A percentile compares a stretch with the other conserved stretches of the same genome.
Conservation (phyloP, 805 yeast genomes). For the Danielozyma ontarioensis region DNA sequence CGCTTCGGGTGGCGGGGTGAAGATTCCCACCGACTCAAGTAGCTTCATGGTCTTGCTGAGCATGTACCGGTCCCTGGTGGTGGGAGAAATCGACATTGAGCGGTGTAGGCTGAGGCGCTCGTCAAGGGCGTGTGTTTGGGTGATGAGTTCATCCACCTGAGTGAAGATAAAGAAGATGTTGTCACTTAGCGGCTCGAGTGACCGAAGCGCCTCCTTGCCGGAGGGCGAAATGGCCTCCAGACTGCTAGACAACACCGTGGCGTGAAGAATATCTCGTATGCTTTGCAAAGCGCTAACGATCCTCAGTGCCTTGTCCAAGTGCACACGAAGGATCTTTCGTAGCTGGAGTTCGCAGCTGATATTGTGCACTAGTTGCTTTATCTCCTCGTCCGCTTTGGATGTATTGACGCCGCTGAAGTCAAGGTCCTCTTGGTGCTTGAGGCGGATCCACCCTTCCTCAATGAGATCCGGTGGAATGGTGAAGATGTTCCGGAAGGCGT, state of each 20-base stretch:
- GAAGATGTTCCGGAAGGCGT: conserved; percentile 71
- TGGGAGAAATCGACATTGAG: background rate
- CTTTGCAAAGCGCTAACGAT: conserved; percentile 26
- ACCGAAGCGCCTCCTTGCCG: conserved; percentile 21
- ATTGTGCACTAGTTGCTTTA: conserved; percentile 28
- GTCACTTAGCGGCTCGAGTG: conserved; percentile 43
- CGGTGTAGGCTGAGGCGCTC: too few relatives aligned
- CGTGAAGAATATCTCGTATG: conserved; percentile 23
- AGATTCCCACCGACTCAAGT: background rate
- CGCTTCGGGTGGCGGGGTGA: too few relatives aligned
- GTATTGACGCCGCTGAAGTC: conserved; percentile 10
- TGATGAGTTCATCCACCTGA: conserved; percentile 37
- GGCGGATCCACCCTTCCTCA: conserved; percentile 58
- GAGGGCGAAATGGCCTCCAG: conserved; percentile 12
- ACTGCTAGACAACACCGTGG: conserved; percentile 4
- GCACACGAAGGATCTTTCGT: conserved; percentile 35
- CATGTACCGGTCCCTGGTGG: background rate
- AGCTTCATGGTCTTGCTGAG: background rate
- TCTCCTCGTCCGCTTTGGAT: conserved; percentile 19
- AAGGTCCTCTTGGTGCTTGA: conserved; percentile 65
- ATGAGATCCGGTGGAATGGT: conserved; percentile 63
- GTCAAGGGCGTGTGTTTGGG: conserved; percentile 13
- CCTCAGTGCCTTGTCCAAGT: conserved; percentile 32
- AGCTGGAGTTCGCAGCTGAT: conserved; percentile 41
- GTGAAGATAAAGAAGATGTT: conserved; percentile 39